Evolutionary conservation across 2,329 filamentous ascomycete genomes (phyloP).

Genomic region (Didymella keratinophila): DNA sequence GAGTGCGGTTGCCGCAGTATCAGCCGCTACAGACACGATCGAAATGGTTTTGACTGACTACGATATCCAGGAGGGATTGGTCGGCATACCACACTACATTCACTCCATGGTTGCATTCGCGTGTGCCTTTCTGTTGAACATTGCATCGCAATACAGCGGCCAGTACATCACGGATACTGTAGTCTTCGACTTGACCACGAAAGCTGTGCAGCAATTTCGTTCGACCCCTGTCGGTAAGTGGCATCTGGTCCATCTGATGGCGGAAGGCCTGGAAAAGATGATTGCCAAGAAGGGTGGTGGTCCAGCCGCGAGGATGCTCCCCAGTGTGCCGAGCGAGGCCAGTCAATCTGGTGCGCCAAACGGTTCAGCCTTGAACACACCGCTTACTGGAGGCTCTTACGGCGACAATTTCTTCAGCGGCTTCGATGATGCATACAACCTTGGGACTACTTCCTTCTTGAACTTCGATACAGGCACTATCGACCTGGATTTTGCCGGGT

Average conservation of each 20-base stretch:
- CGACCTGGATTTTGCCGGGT: constrained; percentile 35
- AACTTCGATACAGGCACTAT: constrained; percentile 39
- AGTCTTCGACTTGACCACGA: constrained; percentile 51
- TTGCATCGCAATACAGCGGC: constrained; percentile 54
- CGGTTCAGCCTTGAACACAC: constrained; percentile 18
- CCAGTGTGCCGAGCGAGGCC: constrained; percentile 11
- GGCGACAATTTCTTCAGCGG: constrained; percentile 25
- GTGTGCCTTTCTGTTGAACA: constrained; percentile 61
- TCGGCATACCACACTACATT: constrained; percentile 60
- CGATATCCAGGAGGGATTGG: constrained; percentile 53
- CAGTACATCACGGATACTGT: constrained; percentile 50
- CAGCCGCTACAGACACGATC: constrained; percentile 57
- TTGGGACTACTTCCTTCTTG: constrained; percentile 36
- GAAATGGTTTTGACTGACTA: constrained; percentile 55
- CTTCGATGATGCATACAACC: constrained; percentile 37
- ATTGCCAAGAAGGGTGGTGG: constrained; percentile 27
- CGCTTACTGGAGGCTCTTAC: constrained; percentile 19
- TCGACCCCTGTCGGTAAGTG: constrained; percentile 54
- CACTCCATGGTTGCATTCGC: constrained; percentile 64
- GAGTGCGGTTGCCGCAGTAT: constrained; percentile 57
- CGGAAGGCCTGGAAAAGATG: constrained; percentile 56
- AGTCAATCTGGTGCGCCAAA: constrained; percentile 19
- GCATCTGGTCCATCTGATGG: constrained; percentile 59
- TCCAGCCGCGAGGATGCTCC: constrained; percentile 7
- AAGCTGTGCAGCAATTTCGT: constrained; percentile 53